These are phyloP conservation scores for Solanum pimpinellifolium DNA, from an alignment of 257 asterid genomes.

Conservation along the genomic window DNA sequence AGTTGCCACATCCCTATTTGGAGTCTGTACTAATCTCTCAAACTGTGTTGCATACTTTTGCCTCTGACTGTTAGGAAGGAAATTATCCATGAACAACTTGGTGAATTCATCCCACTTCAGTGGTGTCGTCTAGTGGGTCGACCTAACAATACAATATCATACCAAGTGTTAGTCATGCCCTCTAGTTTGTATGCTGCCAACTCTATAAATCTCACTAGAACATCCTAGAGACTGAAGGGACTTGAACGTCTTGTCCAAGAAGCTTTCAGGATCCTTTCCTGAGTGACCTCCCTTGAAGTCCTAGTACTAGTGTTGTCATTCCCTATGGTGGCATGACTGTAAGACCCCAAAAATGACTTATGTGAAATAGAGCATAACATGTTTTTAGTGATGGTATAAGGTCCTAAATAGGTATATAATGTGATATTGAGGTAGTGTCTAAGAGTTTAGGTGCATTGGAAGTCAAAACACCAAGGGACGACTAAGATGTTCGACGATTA, in stretches of 20 bases:
- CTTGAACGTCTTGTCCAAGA: background rate
- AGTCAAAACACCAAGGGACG: no score
- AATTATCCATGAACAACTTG: background rate
- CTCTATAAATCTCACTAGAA: background rate
- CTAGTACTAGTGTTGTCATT: background rate
- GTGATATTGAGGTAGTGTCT: no score
- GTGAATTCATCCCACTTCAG: background rate
- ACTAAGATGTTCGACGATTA: no score
- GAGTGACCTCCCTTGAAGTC: background rate
- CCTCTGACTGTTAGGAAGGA: background rate
- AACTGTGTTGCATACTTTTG: background rate
- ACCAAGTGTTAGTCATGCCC: background rate
- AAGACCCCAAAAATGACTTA: no score
- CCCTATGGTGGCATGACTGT: background rate
- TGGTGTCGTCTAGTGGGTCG: background rate
- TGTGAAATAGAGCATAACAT: no score
- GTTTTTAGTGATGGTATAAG: no score
- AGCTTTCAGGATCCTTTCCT: background rate
- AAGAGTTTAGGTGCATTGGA: no score
- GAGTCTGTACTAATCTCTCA: background rate
- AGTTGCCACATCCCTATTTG: background rate
- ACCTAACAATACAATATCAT: background rate
- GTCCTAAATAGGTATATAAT: no score
- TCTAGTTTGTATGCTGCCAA: background rate
- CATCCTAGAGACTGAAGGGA: background rate